Evolutionary conservation across 2,329 filamentous ascomycete genomes (phyloP), one percentile per base, ranked within the genome.

Genomic region (Lachnellula willkommii): DNA sequence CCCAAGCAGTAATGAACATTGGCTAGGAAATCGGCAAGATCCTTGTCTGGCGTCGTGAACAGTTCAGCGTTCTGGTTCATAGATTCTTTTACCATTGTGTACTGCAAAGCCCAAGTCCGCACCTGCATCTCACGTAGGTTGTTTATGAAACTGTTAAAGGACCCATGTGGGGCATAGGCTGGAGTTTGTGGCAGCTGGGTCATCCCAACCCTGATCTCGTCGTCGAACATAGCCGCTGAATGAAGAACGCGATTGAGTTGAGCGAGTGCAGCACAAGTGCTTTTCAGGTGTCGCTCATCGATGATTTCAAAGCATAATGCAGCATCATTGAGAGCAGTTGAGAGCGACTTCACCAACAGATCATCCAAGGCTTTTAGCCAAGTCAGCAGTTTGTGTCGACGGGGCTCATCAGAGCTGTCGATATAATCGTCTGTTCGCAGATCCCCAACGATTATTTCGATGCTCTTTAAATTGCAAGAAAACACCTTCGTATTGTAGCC

Each of bases 71-170:
- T 83, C 62, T 92, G 88, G 5, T 76, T 73, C 28, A 92, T 84
- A 3, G 83, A 88, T 60, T 91, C 86, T 67, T 87, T 88, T 45
- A 96, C 71, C 51, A 96, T 74, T 0, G 83, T 81, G 68, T 96
- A 99, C 60, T 93, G 85, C 40, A 97, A 74, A 39, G 89, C 90
- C 93, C 94, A 97, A 11, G 86, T 83, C 36, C 90, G 85, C 3
- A 96, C 82, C 66, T 96, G 87, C 78, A 95, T 88, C 63, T 97
- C 91, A 42, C 90, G 85, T 45, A 97, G 75, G 66, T 87, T 90
- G 54, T 81, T 84, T 55, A 85, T 79, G 62, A 88, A 77, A 1
- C 75, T 70, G 54, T 78, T 75, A 56, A 82, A 82, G 1, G 76
- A 77, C 15, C 66, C 67, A 49, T 67, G 58, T 7, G 57, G 55